Evolutionary conservation across 352 stramenopile genomes (phyloP).

Genomic region (Thraustochytrium striatum): DNA sequence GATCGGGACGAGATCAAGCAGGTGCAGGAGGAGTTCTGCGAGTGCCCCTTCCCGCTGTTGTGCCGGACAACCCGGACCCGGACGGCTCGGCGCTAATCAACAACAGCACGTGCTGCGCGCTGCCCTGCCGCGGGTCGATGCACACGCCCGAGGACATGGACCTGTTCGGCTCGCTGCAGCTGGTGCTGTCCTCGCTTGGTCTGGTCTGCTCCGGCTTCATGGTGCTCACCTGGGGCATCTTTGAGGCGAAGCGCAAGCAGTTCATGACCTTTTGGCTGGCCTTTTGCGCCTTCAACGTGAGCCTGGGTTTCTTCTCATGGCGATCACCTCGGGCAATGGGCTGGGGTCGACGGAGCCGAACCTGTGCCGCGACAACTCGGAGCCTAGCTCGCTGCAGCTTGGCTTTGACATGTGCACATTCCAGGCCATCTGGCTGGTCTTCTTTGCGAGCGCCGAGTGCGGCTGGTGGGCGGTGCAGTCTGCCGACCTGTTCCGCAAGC

Average conservation of each 20-base stretch:
- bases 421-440: constrained; percentile 30
- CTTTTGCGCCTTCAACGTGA: constrained; percentile 43
- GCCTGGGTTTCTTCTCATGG: constrained; percentile 1
- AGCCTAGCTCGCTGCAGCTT: background rate
- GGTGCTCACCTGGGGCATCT: constrained; percentile 43
- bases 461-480: constrained; percentile 26
- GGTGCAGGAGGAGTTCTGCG: constrained; percentile 26
- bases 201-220: constrained; percentile 12
- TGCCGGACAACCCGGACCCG: background rate
- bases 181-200: constrained; percentile 5
- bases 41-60: constrained; percentile 18
- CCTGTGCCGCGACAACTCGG: constrained; percentile 29
- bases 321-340: background rate
- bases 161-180: constrained; percentile 1
- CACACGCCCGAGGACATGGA: constrained; percentile 35
- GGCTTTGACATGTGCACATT: constrained; percentile 21
- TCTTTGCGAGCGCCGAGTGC: constrained; percentile 15
- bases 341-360: background rate
- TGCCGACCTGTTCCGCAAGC: constrained; percentile 34
- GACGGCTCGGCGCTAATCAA: constrained; percentile 3
- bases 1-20: background rate
- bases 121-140: constrained; percentile 40
- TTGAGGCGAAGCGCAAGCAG: constrained; percentile 43
- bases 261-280: constrained; percentile 50
- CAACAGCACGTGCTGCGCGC: constrained; percentile 11